These are phyloP conservation scores for Boletus tomentosulus DNA, from an alignment of 768 basidiomycete species.

Conservation along the genomic window DNA sequence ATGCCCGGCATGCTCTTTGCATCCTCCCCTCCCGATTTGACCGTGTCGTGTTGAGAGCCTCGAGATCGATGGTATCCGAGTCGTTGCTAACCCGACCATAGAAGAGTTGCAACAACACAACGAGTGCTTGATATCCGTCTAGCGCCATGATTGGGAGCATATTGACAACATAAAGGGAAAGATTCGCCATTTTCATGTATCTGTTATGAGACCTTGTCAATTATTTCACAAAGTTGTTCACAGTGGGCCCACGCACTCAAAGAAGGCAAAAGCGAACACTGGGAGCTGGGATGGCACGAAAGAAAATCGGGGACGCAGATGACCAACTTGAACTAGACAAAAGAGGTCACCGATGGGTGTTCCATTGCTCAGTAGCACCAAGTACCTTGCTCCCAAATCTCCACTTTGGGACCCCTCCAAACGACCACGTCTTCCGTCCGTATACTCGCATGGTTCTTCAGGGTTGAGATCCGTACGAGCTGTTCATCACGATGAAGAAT, in stretches of 20 bases:
- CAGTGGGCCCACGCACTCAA: slow-evolving; percentile 45
- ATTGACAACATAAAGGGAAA: slow-evolving; percentile 82
- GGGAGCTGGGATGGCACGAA: slow-evolving; percentile 25
- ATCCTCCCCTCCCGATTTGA: slow-evolving; percentile 4
- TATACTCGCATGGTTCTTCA: not conserved
- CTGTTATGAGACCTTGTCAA: slow-evolving; percentile 31
- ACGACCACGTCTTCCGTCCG: slow-evolving; percentile 43
- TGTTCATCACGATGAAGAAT: slow-evolving; percentile 45
- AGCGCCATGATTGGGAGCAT: slow-evolving; percentile 67
- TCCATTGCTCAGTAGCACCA: not conserved
- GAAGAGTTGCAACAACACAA: slow-evolving; percentile 25
- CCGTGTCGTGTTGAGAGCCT: slow-evolving; percentile 10
- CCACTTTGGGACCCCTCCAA: slow-evolving; percentile 67
- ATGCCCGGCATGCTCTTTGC: slow-evolving; percentile 13
- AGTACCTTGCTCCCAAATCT: slow-evolving; percentile 66
- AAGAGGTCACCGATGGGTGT: not conserved
- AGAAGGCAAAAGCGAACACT: slow-evolving; percentile 33
- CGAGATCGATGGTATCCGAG: slow-evolving; percentile 17
- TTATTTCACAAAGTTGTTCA: not conserved
- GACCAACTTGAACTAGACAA: slow-evolving; percentile 48
- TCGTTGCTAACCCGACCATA: slow-evolving; percentile 1
- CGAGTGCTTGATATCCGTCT: slow-evolving; percentile 65
- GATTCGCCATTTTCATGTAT: slow-evolving; percentile 59
- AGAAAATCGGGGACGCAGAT: slow-evolving; percentile 36
- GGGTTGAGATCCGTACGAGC: slow-evolving; percentile 54